phyloP scores from a whole-genome alignment of 202 grass and related monocot genomes.

The Setaria viridis region DNA sequence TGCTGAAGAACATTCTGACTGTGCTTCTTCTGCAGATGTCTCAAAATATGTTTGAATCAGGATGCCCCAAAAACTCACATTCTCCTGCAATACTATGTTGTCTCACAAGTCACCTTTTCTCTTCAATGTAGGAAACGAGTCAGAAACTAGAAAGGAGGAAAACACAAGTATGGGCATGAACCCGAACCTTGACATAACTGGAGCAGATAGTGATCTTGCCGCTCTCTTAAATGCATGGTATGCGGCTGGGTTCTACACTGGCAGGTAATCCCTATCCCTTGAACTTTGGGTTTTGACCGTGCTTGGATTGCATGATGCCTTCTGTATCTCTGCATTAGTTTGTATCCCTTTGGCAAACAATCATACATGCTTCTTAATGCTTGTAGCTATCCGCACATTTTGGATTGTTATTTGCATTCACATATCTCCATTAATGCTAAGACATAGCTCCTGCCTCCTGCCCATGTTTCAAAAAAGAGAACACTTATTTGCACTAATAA shows the following conservation, averaged over 20 bases:
- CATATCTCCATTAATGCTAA: not conserved
- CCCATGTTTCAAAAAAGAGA: not conserved
- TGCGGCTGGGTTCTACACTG: conserved; percentile 86
- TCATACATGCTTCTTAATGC: not conserved
- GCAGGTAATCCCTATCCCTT: conserved; percentile 66
- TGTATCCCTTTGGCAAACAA: not conserved
- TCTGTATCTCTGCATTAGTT: not conserved
- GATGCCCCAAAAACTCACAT: conserved; percentile 8
- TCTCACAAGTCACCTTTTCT: conserved; percentile 24
- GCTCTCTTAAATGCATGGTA: conserved; percentile 85
- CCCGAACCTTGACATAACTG: conserved; percentile 40
- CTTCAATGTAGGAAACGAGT: conserved; percentile 30
- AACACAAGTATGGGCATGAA: conserved; percentile 37
- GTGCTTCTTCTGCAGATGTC: not conserved
- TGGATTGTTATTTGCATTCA: not conserved
- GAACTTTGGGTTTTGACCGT: not conserved
- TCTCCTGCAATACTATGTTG: not conserved
- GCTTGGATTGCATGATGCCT: conserved; percentile 10
- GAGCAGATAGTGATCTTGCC: conserved; percentile 62
- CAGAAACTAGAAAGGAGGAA: conserved; percentile 53
- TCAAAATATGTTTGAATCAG: not conserved
- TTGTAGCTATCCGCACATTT: not conserved
- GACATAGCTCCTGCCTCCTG: not conserved
- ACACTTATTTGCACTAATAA: not conserved
- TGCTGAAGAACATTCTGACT: not conserved